A percentile compares a stretch with the other conserved stretches of the same genome.
phyloP scores from a whole-genome alignment of 2,329 filamentous ascomycete species.

The Alternaria novae-zelandiae region DNA sequence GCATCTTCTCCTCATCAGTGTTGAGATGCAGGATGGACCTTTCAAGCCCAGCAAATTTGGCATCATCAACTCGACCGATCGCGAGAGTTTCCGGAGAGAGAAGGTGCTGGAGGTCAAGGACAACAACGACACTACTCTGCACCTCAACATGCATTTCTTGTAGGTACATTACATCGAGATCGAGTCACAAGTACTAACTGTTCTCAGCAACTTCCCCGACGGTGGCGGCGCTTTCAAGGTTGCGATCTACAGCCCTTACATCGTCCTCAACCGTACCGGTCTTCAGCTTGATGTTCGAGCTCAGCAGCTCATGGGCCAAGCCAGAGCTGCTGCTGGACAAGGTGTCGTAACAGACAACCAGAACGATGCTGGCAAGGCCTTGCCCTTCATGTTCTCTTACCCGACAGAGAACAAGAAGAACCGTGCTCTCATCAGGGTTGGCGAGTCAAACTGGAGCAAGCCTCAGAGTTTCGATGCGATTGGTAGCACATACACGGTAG shows the following conservation, averaged over 20 bases:
- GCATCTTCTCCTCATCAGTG: conserved; percentile 86
- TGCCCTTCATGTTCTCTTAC: conserved; percentile 97
- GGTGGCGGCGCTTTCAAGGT: conserved; percentile 96
- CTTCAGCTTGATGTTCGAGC: conserved; percentile 85
- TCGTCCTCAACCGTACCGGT: conserved; percentile 94
- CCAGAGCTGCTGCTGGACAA: conserved; percentile 84
- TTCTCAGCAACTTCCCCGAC: conserved; percentile 72
- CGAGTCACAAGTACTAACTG: conserved; percentile 16
- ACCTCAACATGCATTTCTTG: conserved; percentile 89
- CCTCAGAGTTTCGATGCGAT: conserved; percentile 98
- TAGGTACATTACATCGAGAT: conserved; percentile 46
- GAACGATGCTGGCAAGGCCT: conserved; percentile 71
- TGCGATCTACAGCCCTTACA: conserved; percentile 92
- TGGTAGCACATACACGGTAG: conserved; percentile 87
- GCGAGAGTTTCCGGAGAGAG: conserved; percentile 89
- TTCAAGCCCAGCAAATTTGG: conserved; percentile 96
- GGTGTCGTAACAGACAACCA: conserved; percentile 64
- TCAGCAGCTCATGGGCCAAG: conserved; percentile 85
- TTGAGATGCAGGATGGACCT: conserved; percentile 95
- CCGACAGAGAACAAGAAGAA: conserved; percentile 89
- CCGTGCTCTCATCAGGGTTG: conserved; percentile 83
- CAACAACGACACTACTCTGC: conserved; percentile 76
- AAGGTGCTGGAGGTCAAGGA: conserved; percentile 82
- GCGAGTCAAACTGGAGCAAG: conserved; percentile 93
- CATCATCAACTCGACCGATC: conserved; percentile 89